Evolutionary conservation across 768 basidiomycete species (phyloP).

Genomic region (Russula compacta): DNA sequence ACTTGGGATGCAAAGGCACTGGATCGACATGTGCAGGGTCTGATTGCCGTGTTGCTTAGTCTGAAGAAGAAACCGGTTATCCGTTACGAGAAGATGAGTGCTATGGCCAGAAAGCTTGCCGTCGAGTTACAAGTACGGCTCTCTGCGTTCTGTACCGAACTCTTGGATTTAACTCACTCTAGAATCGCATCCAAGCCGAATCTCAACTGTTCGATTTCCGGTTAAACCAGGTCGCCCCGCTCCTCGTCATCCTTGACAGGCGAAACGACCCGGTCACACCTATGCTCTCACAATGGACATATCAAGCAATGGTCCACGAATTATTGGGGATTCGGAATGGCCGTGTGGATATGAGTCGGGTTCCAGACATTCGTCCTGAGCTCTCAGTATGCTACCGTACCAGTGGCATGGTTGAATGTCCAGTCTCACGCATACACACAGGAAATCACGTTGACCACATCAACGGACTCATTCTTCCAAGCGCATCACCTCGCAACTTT

Average conservation of each 20-base stretch:
- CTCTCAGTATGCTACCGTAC: slow-evolving; percentile 48
- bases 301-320: slow-evolving; percentile 99
- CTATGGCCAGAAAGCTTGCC: slow-evolving; percentile 85
- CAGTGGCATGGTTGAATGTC: neutral
- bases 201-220: slow-evolving; percentile 87
- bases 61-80: slow-evolving; percentile 94
- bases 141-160: neutral
- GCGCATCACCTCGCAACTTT: slow-evolving; percentile 87
- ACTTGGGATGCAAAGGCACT: slow-evolving; percentile 70
- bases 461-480: slow-evolving; percentile 92
- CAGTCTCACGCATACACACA: slow-evolving; percentile 26
- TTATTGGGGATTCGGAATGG: slow-evolving; percentile 90
- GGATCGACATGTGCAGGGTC: slow-evolving; percentile 68
- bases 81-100: slow-evolving; percentile 88
- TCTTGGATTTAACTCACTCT: slow-evolving; percentile 12
- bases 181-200: slow-evolving; percentile 79
- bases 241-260: slow-evolving; percentile 88
- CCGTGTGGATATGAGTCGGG: slow-evolving; percentile 72
- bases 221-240: slow-evolving; percentile 75
- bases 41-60: slow-evolving; percentile 81
- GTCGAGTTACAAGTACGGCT: slow-evolving; percentile 67
- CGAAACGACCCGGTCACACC: slow-evolving; percentile 97
- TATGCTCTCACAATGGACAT: slow-evolving; percentile 95
- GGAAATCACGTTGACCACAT: slow-evolving; percentile 90
- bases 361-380: slow-evolving; percentile 82